Evolutionary conservation across 208 protist genomes (phyloP), one percentile per base, ranked within the genome.

Genomic region (Leishmania braziliensis): DNA sequence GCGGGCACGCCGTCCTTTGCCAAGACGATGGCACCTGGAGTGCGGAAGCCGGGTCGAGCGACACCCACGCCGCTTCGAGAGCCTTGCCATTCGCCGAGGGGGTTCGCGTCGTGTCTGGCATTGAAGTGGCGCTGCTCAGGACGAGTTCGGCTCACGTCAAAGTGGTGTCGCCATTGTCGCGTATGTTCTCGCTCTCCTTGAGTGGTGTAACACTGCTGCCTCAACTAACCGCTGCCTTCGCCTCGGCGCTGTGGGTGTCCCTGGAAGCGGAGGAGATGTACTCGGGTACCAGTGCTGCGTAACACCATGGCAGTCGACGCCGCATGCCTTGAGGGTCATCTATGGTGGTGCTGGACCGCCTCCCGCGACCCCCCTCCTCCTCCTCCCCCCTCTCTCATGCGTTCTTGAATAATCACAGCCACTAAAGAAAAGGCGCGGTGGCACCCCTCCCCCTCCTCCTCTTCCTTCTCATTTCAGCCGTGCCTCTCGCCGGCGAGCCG

Each of bases 231-330:
- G 29, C 56, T n/a, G 81, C 62, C 20, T 68, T 72, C 2, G 81
- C 81, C 6, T 84, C 81, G 0, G 70, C 81, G 39, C 36, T 84
- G 51, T 84, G 81, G 81, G 75, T 65, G 26, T 80, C 76, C 3
- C 60, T 84, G 50, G 81, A 84, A 76, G 76, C 76, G 39, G 56
- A 74, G 16, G 77, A 62, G 26, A 68, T 78, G 81, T 51, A 29
- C 23, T 84, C 70, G 76, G 60, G 20, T 39, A 39, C 75, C 39
- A 18, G 54, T 3, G 29, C 63, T 26, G 60, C 48, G 39, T 71
- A 81, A 33, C 65, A 23, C 33, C 48, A 74, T 16, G 16, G 63
- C 56, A 43, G 72, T 46, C 29, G 51, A 39, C 48, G n/a, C 3
- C 66, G 8, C 70, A 4, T 58, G 26, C 48, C 48, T 51, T 33